Base-by-base conservation (phyloP, 768 basidiomycete species). In the Lentinula edodes region DNA sequence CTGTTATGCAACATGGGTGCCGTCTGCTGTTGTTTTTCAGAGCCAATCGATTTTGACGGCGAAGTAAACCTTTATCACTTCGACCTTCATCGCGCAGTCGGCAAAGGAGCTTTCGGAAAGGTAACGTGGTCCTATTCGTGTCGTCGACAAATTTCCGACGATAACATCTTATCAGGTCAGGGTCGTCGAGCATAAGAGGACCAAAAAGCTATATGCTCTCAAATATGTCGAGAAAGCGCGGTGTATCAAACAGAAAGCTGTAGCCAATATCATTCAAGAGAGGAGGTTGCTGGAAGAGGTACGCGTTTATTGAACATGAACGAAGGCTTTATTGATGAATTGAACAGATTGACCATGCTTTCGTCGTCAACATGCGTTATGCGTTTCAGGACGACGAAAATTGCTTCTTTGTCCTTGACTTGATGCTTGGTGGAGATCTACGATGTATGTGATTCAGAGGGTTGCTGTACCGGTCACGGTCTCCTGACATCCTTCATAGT, bases 31-130 rank as follows among this genome's bases (percentile, higher is more conserved):
- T 63, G 74, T 71, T 79, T 84, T 69, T 85, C 86, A 74, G 81
- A 91, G 75, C 90, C 90, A 20, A 83, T 95, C 66, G 92, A 95
- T 78, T 92, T 91, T 73, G 87, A 91, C 65, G 79, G 82, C 52
- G 91, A 94, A 69, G 85, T 89, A 73, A 92, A 86, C 71, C 88
- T 99, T 53, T 98, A 90, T 76, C 96, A 98, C 77, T 99, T 98
- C 70, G 92, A 96, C 71, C 89, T 99, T 52, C 88, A 97, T 71
- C 85, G 95, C 52, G 93, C 91, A 20, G 93, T 98, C 13, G 97
- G 97, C 46, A 97, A 94, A 74, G 96, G 97, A 50, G 94, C 96
- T 28, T 99, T 98, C 78, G 96, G 96, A 73, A 98, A 98, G 87
- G 95, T 95, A 38, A 52, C 41, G 55, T 32, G 52, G 28, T 28